Percentiles rank a stretch among this genome's conserved stretches.
Conservation (phyloP, 331 rosid species). For the Ulmus americana region DNA sequence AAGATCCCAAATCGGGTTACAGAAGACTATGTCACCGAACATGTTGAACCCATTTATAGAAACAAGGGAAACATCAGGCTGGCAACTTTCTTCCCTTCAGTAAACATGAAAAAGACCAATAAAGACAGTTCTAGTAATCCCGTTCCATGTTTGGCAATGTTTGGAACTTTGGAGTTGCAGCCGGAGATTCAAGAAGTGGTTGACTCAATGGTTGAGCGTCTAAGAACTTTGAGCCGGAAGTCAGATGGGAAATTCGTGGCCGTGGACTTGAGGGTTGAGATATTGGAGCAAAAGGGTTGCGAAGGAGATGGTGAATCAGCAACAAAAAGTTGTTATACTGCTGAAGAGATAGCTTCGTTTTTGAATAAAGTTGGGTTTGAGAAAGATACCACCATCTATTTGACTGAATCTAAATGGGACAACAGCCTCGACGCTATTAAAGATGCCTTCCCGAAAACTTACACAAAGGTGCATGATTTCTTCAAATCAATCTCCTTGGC, state of each 20-base stretch:
- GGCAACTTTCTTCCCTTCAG: constrained; percentile 85
- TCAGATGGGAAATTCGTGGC: constrained; percentile 76
- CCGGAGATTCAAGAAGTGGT: constrained; percentile 63
- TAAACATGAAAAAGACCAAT: constrained; percentile 70
- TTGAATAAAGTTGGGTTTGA: constrained; percentile 67
- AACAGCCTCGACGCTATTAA: constrained; percentile 73
- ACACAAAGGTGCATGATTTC: constrained; percentile 61
- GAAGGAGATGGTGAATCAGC: constrained; percentile 48
- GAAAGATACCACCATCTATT: constrained; percentile 76
- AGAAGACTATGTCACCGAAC: constrained; percentile 65
- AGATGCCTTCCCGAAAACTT: constrained; percentile 81
- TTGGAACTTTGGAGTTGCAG: constrained; percentile 77
- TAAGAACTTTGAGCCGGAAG: constrained; percentile 73
- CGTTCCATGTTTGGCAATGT: constrained; percentile 89
- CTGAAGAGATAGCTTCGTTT: constrained; percentile 71
- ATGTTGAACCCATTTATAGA: constrained; percentile 63
- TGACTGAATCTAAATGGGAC: constrained; percentile 85
- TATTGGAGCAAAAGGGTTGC: constrained; percentile 74
- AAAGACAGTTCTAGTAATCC: constrained; percentile 51
- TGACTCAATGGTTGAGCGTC: constrained; percentile 70
- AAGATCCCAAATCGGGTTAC: constrained; percentile 91
- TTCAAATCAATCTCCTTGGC: background rate
- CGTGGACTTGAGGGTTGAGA: constrained; percentile 78
- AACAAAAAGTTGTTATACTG: constrained; percentile 64
- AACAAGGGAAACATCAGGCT: constrained; percentile 64